These are phyloP conservation scores for Aegilops umbellulata DNA, from an alignment of 176 grass and related monocot species.

Conservation along the genomic window DNA sequence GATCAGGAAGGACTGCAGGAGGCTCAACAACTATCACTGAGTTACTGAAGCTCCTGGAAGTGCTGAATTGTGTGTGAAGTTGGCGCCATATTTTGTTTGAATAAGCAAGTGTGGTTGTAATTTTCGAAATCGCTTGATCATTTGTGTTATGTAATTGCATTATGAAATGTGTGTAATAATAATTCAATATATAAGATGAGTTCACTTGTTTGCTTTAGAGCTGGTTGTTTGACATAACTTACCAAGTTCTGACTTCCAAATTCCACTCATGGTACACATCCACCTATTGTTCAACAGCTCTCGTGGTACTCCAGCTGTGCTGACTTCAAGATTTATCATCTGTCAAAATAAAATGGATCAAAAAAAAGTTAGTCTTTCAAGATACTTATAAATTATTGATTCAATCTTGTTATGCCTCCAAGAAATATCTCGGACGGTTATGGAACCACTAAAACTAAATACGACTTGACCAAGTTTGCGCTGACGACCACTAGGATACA, in stretches of 20 bases:
- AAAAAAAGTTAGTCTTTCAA: background rate
- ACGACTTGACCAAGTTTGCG: background rate
- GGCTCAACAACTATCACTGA: slow-evolving; percentile 49
- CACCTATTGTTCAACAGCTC: slow-evolving; percentile 3
- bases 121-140: slow-evolving; percentile 3
- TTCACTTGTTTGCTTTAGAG: slow-evolving; percentile 27
- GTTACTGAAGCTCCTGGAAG: background rate
- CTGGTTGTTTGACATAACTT: slow-evolving; percentile 25
- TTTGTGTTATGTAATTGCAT: slow-evolving; percentile 28
- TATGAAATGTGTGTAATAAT: slow-evolving; percentile 16
- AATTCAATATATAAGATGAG: slow-evolving; percentile 34
- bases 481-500: background rate
- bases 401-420: background rate
- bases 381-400: background rate
- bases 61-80: slow-evolving; percentile 27
- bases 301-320: background rate
- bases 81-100: slow-evolving; percentile 35
- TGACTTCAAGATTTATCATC: slow-evolving; percentile 8
- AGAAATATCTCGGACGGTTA: background rate
- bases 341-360: slow-evolving; percentile 10
- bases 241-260: slow-evolving; percentile 12
- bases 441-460: slow-evolving; percentile 15
- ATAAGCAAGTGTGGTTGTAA: slow-evolving; percentile 39
- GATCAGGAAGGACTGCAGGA: slow-evolving; percentile 94
- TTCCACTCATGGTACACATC: background rate